Conservation (phyloP, 148 eudicot species). For the Persicaria tinctoria region DNA sequence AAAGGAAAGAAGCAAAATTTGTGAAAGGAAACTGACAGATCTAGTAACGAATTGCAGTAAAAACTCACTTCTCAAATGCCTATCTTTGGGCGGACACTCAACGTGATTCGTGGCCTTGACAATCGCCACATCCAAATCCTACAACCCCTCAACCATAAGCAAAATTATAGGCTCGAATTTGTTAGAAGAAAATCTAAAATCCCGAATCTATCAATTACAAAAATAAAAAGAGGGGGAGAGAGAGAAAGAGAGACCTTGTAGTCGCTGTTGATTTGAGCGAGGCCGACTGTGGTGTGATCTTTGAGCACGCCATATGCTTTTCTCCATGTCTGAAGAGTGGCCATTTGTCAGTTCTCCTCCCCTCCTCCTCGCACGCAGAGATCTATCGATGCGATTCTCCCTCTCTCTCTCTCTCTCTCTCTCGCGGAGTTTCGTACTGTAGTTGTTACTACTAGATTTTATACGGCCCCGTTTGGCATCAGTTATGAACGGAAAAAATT, state of each 20-base stretch:
- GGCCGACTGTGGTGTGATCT: slow-evolving; percentile 92
- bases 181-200: not conserved
- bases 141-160: slow-evolving; percentile 17
- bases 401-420: slow-evolving; percentile 5
- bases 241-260: slow-evolving; percentile 43
- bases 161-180: not conserved
- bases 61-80: slow-evolving; percentile 84
- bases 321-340: slow-evolving; percentile 70
- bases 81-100: slow-evolving; percentile 88
- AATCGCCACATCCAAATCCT: slow-evolving; percentile 96
- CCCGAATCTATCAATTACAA: not conserved
- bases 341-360: slow-evolving; percentile 36
- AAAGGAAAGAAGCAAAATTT: not conserved
- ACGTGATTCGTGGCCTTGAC: slow-evolving; percentile 98
- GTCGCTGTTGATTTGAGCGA: slow-evolving; percentile 93
- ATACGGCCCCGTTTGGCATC: no score
- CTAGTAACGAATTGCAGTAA: not conserved
- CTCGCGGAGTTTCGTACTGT: not conserved
- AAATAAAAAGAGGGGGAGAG: not conserved
- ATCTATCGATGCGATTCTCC: slow-evolving; percentile 22
- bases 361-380: slow-evolving; percentile 22
- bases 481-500: no score
- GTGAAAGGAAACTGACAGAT: not conserved
- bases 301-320: slow-evolving; percentile 91
- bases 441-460: no score